Evolutionary conservation across 768 basidiomycete species (phyloP), one percentile per base, ranked within the genome.

Genomic region (Hydnomerulius pinastri): DNA sequence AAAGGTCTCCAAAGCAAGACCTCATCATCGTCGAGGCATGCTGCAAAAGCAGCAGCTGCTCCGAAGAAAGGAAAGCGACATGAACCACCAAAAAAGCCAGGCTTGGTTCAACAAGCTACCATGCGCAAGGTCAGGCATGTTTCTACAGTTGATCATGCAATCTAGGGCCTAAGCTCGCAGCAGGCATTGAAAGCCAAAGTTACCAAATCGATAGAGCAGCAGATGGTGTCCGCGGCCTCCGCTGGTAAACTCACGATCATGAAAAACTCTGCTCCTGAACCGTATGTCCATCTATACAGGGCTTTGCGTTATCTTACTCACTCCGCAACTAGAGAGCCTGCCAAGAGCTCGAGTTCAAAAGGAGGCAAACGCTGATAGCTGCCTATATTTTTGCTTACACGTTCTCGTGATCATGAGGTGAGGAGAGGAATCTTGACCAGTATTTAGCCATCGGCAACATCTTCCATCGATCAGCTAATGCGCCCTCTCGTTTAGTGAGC

Each of bases 201-300:
- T 65, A 92, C 90, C 67, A 85, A 83, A 67, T 90, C 89, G 18
- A 94, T 98, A 60, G 94, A 98, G 67, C 78, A 80, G 47, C 93
- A 95, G 70, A 92, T 94, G 84, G 89, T 92, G 11, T 74, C 83
- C 42, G 92, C 92, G 6, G 94, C 94, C 3, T 92, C 90, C 4
- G 76, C 85, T 36, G 94, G 94, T 32, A 92, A 91, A 67, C 76
- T 98, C 54, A 91, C 91, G 24, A 93, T 98, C 66, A 92, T 98
- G 92, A 90, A 89, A 72, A 81, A 85, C 53, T 68, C 72, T 12
- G 74, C 68, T 9, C 58, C 58, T 11, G 62, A 67, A 36, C 24
- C 55, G 69, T 71, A 57, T 46, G 67, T 48, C 25, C 6, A 9
- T 35, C 29, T 4, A n/a, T 15, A 11, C 28, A n/a, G 27, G 20